Evolutionary conservation across 2,329 filamentous ascomycete genomes (phyloP).

Genomic region (Fusarium compactum): DNA sequence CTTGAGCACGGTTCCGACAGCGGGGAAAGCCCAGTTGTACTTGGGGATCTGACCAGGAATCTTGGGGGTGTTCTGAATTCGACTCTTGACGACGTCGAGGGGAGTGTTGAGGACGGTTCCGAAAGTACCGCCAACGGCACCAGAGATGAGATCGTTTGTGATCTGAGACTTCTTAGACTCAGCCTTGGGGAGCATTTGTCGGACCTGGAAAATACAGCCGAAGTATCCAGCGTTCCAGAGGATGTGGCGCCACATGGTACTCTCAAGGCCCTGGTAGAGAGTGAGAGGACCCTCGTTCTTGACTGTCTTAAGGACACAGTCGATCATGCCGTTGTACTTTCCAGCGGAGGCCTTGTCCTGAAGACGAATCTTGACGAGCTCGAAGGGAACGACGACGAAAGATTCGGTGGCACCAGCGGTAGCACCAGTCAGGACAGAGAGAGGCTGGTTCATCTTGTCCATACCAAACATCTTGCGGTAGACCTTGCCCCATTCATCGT

Average conservation of each 20-base stretch:
- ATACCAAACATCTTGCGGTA: conserved; percentile 90
- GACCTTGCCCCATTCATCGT: conserved; percentile 97
- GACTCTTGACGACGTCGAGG: conserved; percentile 97
- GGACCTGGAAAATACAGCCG: conserved; percentile 97
- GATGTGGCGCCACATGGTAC: conserved; percentile 93
- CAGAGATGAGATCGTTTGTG: conserved; percentile 87
- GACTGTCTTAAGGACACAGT: conserved; percentile 85
- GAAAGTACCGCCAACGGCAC: conserved; percentile 85
- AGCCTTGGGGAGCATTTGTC: conserved; percentile 83
- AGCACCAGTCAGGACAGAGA: conserved; percentile 93
- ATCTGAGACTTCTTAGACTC: conserved; percentile 85
- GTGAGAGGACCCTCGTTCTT: conserved; percentile 85
- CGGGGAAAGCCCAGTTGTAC: conserved; percentile 98
- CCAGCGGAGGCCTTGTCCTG: conserved; percentile 94
- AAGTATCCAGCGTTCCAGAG: conserved; percentile 97
- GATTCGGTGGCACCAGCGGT: conserved; percentile 95
- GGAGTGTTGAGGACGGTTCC: conserved; percentile 96
- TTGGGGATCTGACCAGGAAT: conserved; percentile 85
- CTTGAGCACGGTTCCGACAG: conserved; percentile 85
- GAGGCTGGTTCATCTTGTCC: conserved; percentile 87
- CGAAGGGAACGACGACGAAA: conserved; percentile 97
- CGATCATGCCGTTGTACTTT: conserved; percentile 86
- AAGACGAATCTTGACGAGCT: conserved; percentile 97
- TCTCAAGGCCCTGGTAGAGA: conserved; percentile 96
- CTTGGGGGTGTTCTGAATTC: conserved; percentile 94